Evolutionary conservation across 176 grass and related monocot genomes (phyloP).

Genomic region (Miscanthus lutarioriparius): DNA sequence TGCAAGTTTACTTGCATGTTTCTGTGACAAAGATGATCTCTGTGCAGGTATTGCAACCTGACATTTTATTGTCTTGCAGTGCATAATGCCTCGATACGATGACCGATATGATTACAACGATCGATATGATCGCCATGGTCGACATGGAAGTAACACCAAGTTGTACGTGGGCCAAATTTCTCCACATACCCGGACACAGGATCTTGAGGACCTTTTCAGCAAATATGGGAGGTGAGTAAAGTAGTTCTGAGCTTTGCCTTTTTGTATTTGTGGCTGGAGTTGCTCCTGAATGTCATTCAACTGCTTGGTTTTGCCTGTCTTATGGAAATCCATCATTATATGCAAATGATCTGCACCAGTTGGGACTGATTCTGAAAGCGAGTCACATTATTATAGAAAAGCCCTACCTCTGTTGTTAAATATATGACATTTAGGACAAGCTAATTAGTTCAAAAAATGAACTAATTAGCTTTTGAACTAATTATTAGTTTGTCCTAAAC

Average conservation of each 20-base stretch:
- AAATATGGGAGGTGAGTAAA: constrained; percentile 83
- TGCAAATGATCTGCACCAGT: background rate
- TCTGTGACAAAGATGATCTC: background rate
- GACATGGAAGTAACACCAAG: constrained; percentile 50
- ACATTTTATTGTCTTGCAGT: constrained; percentile 37
- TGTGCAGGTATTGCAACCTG: background rate
- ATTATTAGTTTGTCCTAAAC: background rate
- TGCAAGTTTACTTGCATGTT: constrained; percentile 17
- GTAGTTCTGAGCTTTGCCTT: background rate
- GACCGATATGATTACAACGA: constrained; percentile 34
- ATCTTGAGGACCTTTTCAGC: constrained; percentile 72
- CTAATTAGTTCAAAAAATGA: background rate
- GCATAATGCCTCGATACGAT: constrained; percentile 77
- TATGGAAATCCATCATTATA: background rate
- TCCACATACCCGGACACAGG: constrained; percentile 43
- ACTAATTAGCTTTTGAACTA: background rate
- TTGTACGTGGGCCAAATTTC: constrained; percentile 81
- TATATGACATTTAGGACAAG: background rate
- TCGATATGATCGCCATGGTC: background rate
- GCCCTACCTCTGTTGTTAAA: background rate
- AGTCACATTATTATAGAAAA: background rate
- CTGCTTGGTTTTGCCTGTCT: constrained; percentile 1
- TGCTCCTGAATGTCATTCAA: background rate
- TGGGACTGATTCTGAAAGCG: background rate
- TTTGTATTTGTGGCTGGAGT: background rate